Evolutionary conservation across 257 asterid genomes (phyloP), one percentile per base, ranked within the genome.

Genomic region (Ehretia macrophylla): DNA sequence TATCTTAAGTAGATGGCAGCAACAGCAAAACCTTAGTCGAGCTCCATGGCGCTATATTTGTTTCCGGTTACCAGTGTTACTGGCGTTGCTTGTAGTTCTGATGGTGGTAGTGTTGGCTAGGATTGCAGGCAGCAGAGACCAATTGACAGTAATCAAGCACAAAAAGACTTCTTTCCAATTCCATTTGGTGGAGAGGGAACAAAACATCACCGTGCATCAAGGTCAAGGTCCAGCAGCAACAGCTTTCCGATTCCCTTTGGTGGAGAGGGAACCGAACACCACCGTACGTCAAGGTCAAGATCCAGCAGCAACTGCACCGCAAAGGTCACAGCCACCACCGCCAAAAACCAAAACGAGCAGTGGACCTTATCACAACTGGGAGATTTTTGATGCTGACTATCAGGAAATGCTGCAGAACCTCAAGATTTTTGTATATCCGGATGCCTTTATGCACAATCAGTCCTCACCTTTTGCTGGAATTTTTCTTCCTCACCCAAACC

Each of bases 351-450:
- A 51, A 58, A 17, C 42, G 10, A 21, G 35, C 14, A 5, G 22
- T 9, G 50, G 69, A 23, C 95, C 96, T 8, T 88, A 85, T 59
- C 75, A 88, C 75, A 58, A 85, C 61, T 85, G 96, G 95, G 76
- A 75, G 10, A 57, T 69, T 37, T 85, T 88, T 62, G 55, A 62
- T 14, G 53, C 74, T 11, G 93, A 88, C 49, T 88, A 88, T 58
- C 67, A 73, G 17, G 74, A 83, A 17, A 88, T 88, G 96, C 14
- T 81, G 47, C 66, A 14, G 0, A 71, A 63, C n/a, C 65, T 83
- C 8, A 76, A 65, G 76, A 79, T 88, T 35, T 85, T 68, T 27
- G 87, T 88, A 47, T 85, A 88, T 64, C 86, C 83, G 1, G 80
- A 84, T 55, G 85, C 67, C 55, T 72, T 17, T 16, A 56, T 42